Evolutionary conservation across 1,284 basidiomycete genomes (phyloP).

Genomic region (Ganoderma multipileum): DNA sequence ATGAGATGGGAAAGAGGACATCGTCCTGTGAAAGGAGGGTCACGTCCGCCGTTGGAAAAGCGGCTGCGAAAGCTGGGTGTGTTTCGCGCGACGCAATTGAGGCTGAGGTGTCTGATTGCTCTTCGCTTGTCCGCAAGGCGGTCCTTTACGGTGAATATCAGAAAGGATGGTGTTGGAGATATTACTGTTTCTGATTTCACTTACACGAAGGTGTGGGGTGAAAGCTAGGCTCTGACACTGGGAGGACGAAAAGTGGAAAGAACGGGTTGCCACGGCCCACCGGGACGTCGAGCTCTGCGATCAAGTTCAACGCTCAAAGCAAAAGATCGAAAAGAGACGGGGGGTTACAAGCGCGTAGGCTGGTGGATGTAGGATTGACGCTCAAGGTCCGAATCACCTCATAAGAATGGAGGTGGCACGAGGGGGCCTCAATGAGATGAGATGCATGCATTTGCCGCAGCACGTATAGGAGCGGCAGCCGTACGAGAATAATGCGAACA

Average conservation of each 20-base stretch:
- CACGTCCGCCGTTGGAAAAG: constrained; percentile 50
- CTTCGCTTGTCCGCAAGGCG: neutral
- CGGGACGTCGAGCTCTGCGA: too few relatives aligned
- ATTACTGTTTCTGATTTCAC: neutral
- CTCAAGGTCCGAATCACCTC: neutral
- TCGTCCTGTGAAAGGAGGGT: constrained; percentile 48
- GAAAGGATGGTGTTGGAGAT: neutral
- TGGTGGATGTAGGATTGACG: neutral
- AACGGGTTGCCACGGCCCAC: neutral
- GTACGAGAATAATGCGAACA: neutral
- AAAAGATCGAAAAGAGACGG: neutral
- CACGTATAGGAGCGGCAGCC: neutral
- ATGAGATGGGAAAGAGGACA: constrained; percentile 58
- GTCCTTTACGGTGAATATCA: neutral
- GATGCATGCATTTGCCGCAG: neutral
- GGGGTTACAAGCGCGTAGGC: neutral
- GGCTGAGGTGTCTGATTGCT: neutral
- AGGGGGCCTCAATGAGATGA: neutral
- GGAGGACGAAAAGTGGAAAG: neutral
- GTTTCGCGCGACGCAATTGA: neutral
- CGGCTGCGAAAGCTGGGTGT: constrained; percentile 1
- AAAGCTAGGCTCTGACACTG: neutral
- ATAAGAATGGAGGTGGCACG: neutral
- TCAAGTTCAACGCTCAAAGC: too few relatives aligned
- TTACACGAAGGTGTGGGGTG: neutral